phyloP scores from a whole-genome alignment of 2,329 filamentous ascomycete genomes.

The Tolypocladium album region DNA sequence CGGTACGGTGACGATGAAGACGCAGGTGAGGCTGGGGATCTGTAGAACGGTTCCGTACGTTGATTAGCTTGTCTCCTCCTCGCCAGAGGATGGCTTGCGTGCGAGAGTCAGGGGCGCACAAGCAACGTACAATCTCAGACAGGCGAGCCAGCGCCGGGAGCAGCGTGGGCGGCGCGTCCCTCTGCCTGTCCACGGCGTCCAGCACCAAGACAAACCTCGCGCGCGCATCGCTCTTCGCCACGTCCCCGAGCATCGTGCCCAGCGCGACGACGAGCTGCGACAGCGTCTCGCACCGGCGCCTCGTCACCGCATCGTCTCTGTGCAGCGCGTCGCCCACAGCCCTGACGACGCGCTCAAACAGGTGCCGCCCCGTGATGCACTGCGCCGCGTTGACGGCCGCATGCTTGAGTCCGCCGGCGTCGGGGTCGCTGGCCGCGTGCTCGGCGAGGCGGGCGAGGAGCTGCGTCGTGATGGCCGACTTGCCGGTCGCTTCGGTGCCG shows the following conservation, averaged over 20 bases:
- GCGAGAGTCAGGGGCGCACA: too few species aligned
- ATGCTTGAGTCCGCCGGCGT: constrained; percentile 33
- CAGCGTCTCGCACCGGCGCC: constrained; percentile 62
- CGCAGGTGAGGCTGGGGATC: constrained; percentile 67
- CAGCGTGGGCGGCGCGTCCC: constrained; percentile 68
- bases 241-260: constrained; percentile 46
- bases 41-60: constrained; percentile 21
- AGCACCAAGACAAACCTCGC: constrained; percentile 72
- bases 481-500: constrained; percentile 79
- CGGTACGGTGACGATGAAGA: constrained; percentile 68
- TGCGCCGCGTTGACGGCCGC: constrained; percentile 59
- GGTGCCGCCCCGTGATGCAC: constrained; percentile 67
- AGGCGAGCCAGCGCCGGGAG: constrained; percentile 72
- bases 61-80: not conserved
- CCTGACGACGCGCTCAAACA: constrained; percentile 61
- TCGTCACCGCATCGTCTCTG: constrained; percentile 19
- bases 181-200: constrained; percentile 77
- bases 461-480: constrained; percentile 57
- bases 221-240: constrained; percentile 18
- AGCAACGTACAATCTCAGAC: constrained; percentile 59
- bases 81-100: not conserved
- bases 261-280: constrained; percentile 67
- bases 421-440: constrained; percentile 5
- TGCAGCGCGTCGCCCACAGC: constrained; percentile 43
- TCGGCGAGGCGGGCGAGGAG: constrained; percentile 20